Percentiles rank a stretch among this genome's conserved stretches.
Conservation (phyloP, 108 stramenopile genomes). For the Pseudonitzschia multistriata region DNA sequence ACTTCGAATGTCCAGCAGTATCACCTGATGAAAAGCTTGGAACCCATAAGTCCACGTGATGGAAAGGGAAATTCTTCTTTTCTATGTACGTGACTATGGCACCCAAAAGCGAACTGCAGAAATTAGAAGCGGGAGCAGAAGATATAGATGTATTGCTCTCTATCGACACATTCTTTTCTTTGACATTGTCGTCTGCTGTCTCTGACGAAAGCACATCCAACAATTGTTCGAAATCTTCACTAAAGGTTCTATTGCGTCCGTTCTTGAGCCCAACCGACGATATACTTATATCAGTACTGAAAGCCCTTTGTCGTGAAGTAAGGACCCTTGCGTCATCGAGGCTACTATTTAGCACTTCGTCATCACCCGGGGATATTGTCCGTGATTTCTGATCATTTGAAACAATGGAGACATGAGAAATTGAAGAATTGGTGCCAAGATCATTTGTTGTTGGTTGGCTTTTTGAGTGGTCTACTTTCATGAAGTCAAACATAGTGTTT, state of each 20-base stretch:
- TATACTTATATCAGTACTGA: conserved; percentile 8
- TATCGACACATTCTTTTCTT: neutral
- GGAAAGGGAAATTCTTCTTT: conserved; percentile 50
- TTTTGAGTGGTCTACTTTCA: conserved; percentile 4
- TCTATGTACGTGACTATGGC: conserved; percentile 49
- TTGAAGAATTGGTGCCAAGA: conserved; percentile 1
- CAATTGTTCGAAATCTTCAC: conserved; percentile 36
- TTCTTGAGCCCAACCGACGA: conserved; percentile 12
- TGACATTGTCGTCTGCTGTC: neutral
- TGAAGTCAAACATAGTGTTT: conserved; percentile 17
- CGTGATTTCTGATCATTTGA: neutral
- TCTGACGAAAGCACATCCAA: conserved; percentile 30
- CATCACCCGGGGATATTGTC: conserved; percentile 3
- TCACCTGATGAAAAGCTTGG: conserved; percentile 44
- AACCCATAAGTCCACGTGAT: conserved; percentile 76
- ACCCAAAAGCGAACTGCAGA: conserved; percentile 51
- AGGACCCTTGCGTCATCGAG: conserved; percentile 3
- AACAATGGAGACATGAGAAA: conserved; percentile 3
- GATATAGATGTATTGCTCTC: neutral
- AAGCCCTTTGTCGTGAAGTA: neutral
- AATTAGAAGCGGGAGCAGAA: conserved; percentile 6
- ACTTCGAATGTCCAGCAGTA: conserved; percentile 26
- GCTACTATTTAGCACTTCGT: neutral
- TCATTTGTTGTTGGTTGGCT: neutral
- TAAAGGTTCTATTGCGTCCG: conserved; percentile 19